Base-by-base conservation (phyloP, 2,329 filamentous ascomycete species). In the Aspergillus melleus region DNA sequence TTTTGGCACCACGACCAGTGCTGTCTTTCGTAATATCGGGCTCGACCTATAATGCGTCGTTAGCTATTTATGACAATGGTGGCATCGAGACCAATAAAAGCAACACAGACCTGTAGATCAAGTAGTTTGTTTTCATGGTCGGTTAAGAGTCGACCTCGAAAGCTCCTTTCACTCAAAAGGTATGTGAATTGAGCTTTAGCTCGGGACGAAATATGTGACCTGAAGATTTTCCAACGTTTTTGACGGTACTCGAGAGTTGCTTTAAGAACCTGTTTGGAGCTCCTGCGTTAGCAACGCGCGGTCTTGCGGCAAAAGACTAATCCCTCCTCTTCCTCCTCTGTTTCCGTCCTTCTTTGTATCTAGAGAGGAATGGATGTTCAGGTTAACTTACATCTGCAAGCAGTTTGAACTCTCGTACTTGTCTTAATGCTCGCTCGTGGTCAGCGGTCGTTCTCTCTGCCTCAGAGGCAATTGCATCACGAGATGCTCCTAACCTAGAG, bases 101-200 rank as follows among this genome's bases (percentile, higher is more conserved):
- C 19, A 49, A 29, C 29, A 60, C 63, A 52, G 64, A 94, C 90
- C 64, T 90, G 84, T 60, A 99, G 85, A 64, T 93, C 88, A 42
- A 99, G 85, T 58, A 85, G 82, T 67, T 89, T 89, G n/a, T 82
- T 75, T 52, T 82, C 79, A 77, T 98, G 94, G 69, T 96, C 88
- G 47, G 96, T 84, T 22, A 88, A 80, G 59, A 99, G 85, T 64
- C 86, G 86, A 58, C 95, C 95, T 49, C 92, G 87, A 77, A 96
- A 99, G 22, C 90, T 89, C 69, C 95, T 88, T 76, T 98, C 93
- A 70, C 88, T 91, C 59, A 99, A 85, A 14, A 98, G 84, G 71
- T 95, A 96, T 55, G 86, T 89, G 76, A 99, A 99, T 62, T 91
- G 91, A 55, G 90, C 88, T 53, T 92, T 88, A 50, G 95, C 91